Evolutionary conservation across 2,329 filamentous ascomycete genomes (phyloP), one percentile per base, ranked within the genome.

Genomic region (Fusarium zealandicum): DNA sequence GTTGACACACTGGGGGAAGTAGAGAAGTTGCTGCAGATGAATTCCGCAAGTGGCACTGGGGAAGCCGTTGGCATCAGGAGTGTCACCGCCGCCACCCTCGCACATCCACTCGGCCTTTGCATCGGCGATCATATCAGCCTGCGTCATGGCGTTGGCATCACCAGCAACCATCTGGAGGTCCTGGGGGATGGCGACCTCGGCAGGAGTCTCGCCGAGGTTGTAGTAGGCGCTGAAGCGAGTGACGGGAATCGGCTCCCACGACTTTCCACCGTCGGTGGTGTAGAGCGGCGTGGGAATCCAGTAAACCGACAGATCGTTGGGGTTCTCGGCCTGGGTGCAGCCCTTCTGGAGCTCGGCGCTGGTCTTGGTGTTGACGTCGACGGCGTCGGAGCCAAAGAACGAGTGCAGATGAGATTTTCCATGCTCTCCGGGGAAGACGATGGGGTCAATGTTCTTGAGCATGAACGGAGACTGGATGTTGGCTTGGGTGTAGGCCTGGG

Each of bases 161-260:
- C 78, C 78, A 1, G 75, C 77, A 2, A 80, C 66, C 69, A 74
- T 72, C 41, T 70, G 68, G 55, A 76, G 59, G 65, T 80, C 67
- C 53, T 79, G 73, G 0, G 78, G 78, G 28, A 80, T 76, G 12
- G 76, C 59, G 6, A 80, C 66, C 55, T 80, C 77, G 20, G 77
- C 77, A 5, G 55, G 52, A 7, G 55, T 47, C 38, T 73, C 71
- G 16, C 76, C 70, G 27, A 74, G 52, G 27, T 69, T 76, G 67
- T 80, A 80, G 69, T 80, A 80, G 14, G 78, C 75, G 31, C 70
- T 75, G 70, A 81, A 80, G 45, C 75, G 73, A 48, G 57, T 63
- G 40, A 67, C 65, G 46, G 61, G 71, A 11, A 72, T 72, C 11
- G 63, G 60, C 13, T 70, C 69, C 7, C 62, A 73, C 30, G 22